These are phyloP conservation scores for Solanum pennellii DNA, from an alignment of 257 asterid species.

Conservation along the genomic window DNA sequence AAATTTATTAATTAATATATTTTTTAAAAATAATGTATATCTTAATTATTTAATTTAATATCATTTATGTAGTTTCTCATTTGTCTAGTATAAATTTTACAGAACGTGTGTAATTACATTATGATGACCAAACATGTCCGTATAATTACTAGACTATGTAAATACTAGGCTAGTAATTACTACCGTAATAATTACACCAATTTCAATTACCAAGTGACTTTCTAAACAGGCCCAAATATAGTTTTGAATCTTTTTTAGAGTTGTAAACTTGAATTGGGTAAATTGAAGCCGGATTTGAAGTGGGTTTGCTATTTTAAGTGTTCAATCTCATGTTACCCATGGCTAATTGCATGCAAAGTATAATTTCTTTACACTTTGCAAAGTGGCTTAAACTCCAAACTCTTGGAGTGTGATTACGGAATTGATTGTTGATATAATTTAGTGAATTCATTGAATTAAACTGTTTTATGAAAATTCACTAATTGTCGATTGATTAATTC, in stretches of 20 bases:
- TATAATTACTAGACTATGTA: too few relatives aligned
- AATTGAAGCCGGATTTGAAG: background rate
- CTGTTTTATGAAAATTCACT: background rate
- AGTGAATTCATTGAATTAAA: background rate
- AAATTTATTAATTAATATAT: too few relatives aligned
- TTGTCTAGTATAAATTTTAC: too few relatives aligned
- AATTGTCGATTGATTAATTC: background rate
- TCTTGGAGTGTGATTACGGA: background rate
- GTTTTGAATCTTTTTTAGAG: background rate
- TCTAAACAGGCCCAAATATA: too few relatives aligned
- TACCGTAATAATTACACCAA: too few relatives aligned
- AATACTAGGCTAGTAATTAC: too few relatives aligned
- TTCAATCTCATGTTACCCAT: background rate
- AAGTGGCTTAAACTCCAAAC: background rate
- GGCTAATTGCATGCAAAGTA: background rate
- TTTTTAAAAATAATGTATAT: too few relatives aligned
- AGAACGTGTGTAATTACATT: too few relatives aligned
- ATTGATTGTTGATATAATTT: background rate
- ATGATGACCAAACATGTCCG: too few relatives aligned
- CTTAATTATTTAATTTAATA: too few relatives aligned
- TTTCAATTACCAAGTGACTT: too few relatives aligned
- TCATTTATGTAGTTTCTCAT: too few relatives aligned
- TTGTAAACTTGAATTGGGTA: background rate
- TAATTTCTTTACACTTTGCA: background rate
- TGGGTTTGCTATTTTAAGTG: background rate